Base-by-base conservation (phyloP, 805 yeast species). In the Nakazawaea holstii region DNA sequence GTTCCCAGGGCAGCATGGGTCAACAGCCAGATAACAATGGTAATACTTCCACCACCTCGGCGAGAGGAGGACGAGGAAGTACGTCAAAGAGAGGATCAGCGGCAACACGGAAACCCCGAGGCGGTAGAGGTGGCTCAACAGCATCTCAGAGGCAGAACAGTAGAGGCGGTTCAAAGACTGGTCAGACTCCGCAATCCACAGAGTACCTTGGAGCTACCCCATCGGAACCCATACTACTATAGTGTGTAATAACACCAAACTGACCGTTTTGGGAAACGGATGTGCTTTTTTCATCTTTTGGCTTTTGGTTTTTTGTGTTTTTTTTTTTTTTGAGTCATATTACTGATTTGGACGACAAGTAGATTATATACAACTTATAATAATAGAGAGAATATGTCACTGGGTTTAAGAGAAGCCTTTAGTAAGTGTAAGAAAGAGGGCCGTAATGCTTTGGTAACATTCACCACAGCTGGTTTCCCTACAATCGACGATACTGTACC, bases 381-480 rank as follows among this genome's bases (percentile, higher is more conserved):
- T 35, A 14, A 17, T 35, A 14, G 37, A n/a, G 37, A n/a, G 10
- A 40, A 38, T 31, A 78, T 79, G 84, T 73, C 84, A 45, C 72
- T 74, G 37, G 73, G 73, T 32, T 56, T 82, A 39, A 75, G 75
- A 66, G 80, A 78, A 55, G 78, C 85, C 6, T 82, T 82, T 62
- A 76, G 75, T 27, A 70, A 69, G 59, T 78, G 84, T 67, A 79
- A 79, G 54, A 58, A 67, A 48, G 85, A 81, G 58, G 76, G 80
- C 57, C 87, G 99, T 58, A 82, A 84, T 58, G 97, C 97, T 38
- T 74, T 94, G 57, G 85, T 94, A 42, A 87, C 96, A 39, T 94
- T 92, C 61, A 75, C 91, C 61, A 94, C 99, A 24, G 97, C 96
- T 3, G 99, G 97, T 15, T 89, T 73, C 68, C 99, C 99, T 45